A percentile compares a stretch with the other conserved stretches of the same genome.
These are phyloP conservation scores for Salix koriyanagi DNA, from an alignment of 345 rosid genomes.

Conservation along the genomic window DNA sequence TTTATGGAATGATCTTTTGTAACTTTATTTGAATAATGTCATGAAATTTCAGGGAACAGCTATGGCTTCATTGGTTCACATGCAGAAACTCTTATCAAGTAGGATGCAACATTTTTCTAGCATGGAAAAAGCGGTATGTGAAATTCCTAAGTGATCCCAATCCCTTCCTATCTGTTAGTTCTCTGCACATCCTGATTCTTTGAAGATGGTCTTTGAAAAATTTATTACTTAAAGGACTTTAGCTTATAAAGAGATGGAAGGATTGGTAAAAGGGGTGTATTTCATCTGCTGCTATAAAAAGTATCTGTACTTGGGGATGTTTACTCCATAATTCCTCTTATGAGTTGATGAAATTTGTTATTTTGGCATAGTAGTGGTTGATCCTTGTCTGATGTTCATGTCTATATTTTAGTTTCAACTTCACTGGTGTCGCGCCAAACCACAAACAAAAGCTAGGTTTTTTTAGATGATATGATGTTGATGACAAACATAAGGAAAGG, in stretches of 20 bases:
- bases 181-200: not conserved
- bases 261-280: not conserved
- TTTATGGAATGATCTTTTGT: constrained; percentile 16
- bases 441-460: not conserved
- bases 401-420: not conserved
- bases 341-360: not conserved
- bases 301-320: not conserved
- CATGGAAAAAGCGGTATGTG: constrained; percentile 76
- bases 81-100: constrained; percentile 83
- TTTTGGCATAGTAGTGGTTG: not conserved
- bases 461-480: not conserved
- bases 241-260: not conserved
- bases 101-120: constrained; percentile 86
- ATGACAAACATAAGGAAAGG: not conserved
- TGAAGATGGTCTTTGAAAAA: not conserved
- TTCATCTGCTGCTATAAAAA: not conserved
- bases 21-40: constrained; percentile 6
- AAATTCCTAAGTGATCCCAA: not conserved
- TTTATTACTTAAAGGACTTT: not conserved
- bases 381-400: not conserved
- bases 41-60: constrained; percentile 78
- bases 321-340: not conserved
- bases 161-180: not conserved
- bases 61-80: constrained; percentile 80
- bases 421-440: not conserved